Evolutionary conservation across 2,329 filamentous ascomycete species (phyloP), one percentile per base, ranked within the genome.

Genomic region (Ceratocystiopsis sp.): DNA sequence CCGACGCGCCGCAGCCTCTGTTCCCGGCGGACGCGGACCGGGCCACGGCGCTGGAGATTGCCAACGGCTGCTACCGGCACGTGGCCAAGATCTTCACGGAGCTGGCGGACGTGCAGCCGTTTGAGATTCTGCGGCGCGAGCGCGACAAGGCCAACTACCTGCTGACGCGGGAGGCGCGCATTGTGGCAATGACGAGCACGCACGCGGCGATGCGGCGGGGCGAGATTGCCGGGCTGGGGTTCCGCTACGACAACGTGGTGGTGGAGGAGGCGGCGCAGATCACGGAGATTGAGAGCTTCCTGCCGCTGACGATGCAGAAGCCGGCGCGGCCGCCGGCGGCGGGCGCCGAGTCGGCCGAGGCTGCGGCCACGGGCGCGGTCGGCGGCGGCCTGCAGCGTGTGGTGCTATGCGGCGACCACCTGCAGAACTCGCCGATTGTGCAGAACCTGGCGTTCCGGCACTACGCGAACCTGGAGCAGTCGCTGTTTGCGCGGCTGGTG

Each of bases 241-340:
- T 98, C 62, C 84, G 85, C 52, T 98, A 98, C 54, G 87, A 96
- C 65, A 98, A 94, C 50, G 82, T 98, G 13, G 72, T 98, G 42
- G 95, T 98, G 83, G 91, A 98, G 64, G 91, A 98, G 68, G 89
- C 91, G 6, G 91, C 91, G 13, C 91, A 98, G 57, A 89, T 98
- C 55, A 98, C 89, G 0, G 91, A 98, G 59, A 83, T 95, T 38
- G 91, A 98, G 58, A 93, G 85, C 50, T 96, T 98, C 61, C 85
- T 98, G 49, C 91, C 91, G 0, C 68, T 94, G 42, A 83, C 87
- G n/a, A 71, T 98, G 61, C 93, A 98, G 57, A 84, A 83, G 49
- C 75, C 81, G 42, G 81, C 81, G 33, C 25, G 25, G 25, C 25
- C 6, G 25, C 25, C 6, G 25, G 10, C 25, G 25, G n/a, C n/a